Conservation (phyloP, 2,329 filamentous ascomycete species). For the Aulographum hederae region DNA sequence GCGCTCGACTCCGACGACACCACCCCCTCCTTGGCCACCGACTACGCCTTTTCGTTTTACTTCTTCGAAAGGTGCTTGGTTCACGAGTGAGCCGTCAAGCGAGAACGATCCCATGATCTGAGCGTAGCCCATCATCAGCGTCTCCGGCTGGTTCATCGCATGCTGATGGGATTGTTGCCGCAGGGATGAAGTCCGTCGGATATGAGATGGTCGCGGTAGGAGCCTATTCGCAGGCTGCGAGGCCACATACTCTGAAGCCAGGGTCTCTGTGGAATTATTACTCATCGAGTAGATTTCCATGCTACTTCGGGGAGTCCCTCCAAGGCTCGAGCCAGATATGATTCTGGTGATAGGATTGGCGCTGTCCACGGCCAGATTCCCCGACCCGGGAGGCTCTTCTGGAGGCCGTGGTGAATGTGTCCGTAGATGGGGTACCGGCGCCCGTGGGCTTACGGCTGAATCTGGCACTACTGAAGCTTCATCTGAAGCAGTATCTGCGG, state of each 20-base stretch:
- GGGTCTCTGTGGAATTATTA: conserved; percentile 85
- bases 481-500: not conserved
- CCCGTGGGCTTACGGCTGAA: conserved; percentile 5
- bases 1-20: conserved; percentile 65
- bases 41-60: conserved; percentile 89
- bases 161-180: conserved; percentile 17
- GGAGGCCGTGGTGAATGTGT: conserved; percentile 13
- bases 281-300: conserved; percentile 89
- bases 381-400: conserved; percentile 7
- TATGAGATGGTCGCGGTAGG: conserved; percentile 1
- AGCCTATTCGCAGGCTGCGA: conserved; percentile 25
- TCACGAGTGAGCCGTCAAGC: conserved; percentile 78
- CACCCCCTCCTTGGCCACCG: conserved; percentile 63
- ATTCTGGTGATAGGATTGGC: conserved; percentile 49
- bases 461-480: conserved; percentile 1
- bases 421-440: conserved; percentile 8
- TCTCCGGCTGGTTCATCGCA: too few species aligned
- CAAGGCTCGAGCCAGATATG: conserved; percentile 58
- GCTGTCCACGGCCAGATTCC: conserved; percentile 18
- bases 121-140: conserved; percentile 94
- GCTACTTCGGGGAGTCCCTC: conserved; percentile 71
- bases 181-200: conserved; percentile 6
- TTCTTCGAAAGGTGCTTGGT: conserved; percentile 79
- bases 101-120: conserved; percentile 87
- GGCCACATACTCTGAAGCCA: conserved; percentile 73